Percentiles rank a stretch among this genome's conserved stretches.
These are phyloP conservation scores for Termitomyces sp. DNA, from an alignment of 768 basidiomycete species.

Conservation along the genomic window DNA sequence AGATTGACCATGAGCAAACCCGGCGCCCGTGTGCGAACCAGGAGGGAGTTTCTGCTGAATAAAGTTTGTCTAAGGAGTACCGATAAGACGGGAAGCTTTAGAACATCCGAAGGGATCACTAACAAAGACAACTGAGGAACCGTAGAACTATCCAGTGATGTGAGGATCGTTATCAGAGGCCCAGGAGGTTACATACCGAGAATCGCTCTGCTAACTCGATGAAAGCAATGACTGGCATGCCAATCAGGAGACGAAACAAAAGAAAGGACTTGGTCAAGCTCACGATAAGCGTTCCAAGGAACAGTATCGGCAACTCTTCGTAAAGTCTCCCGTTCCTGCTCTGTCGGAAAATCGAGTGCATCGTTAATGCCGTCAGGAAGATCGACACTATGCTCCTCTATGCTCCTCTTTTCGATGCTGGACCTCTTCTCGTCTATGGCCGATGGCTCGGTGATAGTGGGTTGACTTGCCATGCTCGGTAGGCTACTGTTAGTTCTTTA, in stretches of 20 bases:
- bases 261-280: constrained; percentile 11
- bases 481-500: background rate
- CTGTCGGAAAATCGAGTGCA: constrained; percentile 61
- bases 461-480: background rate
- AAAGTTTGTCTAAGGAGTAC: constrained; percentile 55
- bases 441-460: background rate
- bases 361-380: constrained; percentile 29
- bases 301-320: constrained; percentile 57
- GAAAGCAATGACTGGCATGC: constrained; percentile 51
- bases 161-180: background rate
- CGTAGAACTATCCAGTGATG: constrained; percentile 32
- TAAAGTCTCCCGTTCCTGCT: constrained; percentile 54
- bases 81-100: background rate
- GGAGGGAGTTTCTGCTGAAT: constrained; percentile 68
- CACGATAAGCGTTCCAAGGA: constrained; percentile 57
- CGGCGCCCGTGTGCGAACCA: constrained; percentile 65
- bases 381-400: background rate
- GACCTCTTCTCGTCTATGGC: background rate
- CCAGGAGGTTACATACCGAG: constrained; percentile 38
- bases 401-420: background rate
- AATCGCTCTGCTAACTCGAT: constrained; percentile 75
- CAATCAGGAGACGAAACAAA: background rate
- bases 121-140: constrained; percentile 49
- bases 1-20: constrained; percentile 48
- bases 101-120: constrained; percentile 6